Percentiles rank a stretch among this genome's conserved stretches.
Conservation (phyloP, 371 early-diverging fungal species). For the Batrachochytrium dendrobatidis region DNA sequence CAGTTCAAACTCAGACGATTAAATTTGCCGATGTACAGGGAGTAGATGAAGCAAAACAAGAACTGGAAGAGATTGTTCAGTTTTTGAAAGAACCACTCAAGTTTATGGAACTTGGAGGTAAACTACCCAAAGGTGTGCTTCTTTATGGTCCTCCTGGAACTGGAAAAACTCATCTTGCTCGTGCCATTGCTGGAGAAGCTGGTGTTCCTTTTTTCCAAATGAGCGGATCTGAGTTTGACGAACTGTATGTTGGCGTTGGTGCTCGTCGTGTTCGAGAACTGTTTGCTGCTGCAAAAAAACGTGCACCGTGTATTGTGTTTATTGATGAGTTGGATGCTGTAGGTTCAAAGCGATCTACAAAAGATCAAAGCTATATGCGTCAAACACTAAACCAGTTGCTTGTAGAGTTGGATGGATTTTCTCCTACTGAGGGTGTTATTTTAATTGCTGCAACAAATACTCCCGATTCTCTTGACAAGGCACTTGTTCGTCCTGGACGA, state of each 20-base stretch:
- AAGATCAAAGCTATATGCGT: slow-evolving; percentile 90
- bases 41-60: slow-evolving; percentile 94
- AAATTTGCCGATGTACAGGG: slow-evolving; percentile 94
- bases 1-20: slow-evolving; percentile 42
- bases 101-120: slow-evolving; percentile 89
- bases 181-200: slow-evolving; percentile 73
- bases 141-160: slow-evolving; percentile 99
- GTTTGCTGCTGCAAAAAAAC: slow-evolving; percentile 87
- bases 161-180: slow-evolving; percentile 68
- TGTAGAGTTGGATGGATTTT: slow-evolving; percentile 95
- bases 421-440: slow-evolving; percentile 87
- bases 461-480: slow-evolving; percentile 95
- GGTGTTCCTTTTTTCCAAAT: slow-evolving; percentile 95
- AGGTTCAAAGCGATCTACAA: slow-evolving; percentile 90
- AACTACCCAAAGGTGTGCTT: slow-evolving; percentile 90
- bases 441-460: slow-evolving; percentile 99
- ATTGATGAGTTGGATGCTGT: slow-evolving; percentile 99
- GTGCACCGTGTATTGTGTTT: slow-evolving; percentile 98
- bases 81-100: slow-evolving; percentile 86
- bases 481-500: slow-evolving; percentile 94
- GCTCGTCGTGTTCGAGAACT: slow-evolving; percentile 66
- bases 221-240: slow-evolving; percentile 96
- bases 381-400: slow-evolving; percentile 95
- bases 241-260: slow-evolving; percentile 98
- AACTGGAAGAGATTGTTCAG: slow-evolving; percentile 90